Percentiles rank a stretch among this genome's conserved stretches.
These are phyloP conservation scores for Aechmea fasciata DNA, from an alignment of 176 grass and related monocot species.

Conservation along the genomic window DNA sequence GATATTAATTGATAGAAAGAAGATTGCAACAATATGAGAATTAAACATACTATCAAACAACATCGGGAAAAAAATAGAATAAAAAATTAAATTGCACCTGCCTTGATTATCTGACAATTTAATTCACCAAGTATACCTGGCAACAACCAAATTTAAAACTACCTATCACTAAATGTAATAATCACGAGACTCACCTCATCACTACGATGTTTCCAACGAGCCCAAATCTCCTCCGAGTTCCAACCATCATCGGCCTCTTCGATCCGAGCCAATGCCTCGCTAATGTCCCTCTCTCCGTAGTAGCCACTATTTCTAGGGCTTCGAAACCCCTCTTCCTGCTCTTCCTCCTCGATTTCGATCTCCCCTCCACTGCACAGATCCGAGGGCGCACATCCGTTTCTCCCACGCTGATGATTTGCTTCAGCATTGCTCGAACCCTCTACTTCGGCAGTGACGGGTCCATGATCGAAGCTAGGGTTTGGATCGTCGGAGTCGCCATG, in stretches of 20 bases:
- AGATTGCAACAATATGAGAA: no score
- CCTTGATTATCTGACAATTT: background rate
- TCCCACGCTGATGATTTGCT: constrained; percentile 7
- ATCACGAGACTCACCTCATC: constrained; percentile 40
- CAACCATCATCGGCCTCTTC: constrained; percentile 33
- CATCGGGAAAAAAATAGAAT: no score
- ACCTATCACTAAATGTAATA: background rate
- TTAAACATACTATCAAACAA: no score
- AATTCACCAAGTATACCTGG: background rate
- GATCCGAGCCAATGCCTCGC: constrained; percentile 45
- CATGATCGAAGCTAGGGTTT: constrained; percentile 18
- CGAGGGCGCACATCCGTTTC: constrained; percentile 31
- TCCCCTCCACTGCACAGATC: constrained; percentile 32
- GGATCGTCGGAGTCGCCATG: constrained; percentile 22
- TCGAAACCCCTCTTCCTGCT: constrained; percentile 29
- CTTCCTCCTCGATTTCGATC: constrained; percentile 31
- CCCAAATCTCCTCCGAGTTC: constrained; percentile 31
- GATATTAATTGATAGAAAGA: no score
- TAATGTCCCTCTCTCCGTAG: constrained; percentile 74
- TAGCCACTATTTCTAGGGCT: constrained; percentile 89
- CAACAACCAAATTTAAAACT: background rate
- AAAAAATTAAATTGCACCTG: no score
- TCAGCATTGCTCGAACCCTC: background rate
- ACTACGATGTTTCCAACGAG: constrained; percentile 50
- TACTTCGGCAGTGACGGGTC: background rate